Evolutionary conservation across 768 basidiomycete species (phyloP).

Genomic region (Infundibulicybe gibba): DNA sequence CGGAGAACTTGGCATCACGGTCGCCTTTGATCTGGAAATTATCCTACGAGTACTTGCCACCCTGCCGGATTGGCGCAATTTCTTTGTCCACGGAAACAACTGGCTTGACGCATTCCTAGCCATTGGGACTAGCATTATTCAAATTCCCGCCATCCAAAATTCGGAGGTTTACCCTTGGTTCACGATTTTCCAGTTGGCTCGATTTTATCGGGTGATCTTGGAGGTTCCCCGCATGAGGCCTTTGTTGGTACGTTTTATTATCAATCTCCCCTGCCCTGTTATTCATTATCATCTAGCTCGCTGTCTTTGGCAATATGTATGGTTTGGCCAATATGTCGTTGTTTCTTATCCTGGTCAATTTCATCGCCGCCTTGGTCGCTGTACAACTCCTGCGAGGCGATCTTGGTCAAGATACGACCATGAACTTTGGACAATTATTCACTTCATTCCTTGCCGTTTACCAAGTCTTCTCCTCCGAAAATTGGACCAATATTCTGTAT

Average conservation of each 20-base stretch:
- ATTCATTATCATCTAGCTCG: slow-evolving; percentile 43
- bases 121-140: slow-evolving; percentile 71
- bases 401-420: slow-evolving; percentile 41
- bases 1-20: slow-evolving; percentile 73
- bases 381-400: slow-evolving; percentile 88
- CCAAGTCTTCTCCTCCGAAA: slow-evolving; percentile 89
- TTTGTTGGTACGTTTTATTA: slow-evolving; percentile 56
- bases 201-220: slow-evolving; percentile 92
- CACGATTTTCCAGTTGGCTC: slow-evolving; percentile 77
- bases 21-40: slow-evolving; percentile 89
- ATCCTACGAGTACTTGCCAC: slow-evolving; percentile 64
- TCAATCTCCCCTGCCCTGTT: slow-evolving; percentile 3
- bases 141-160: slow-evolving; percentile 72
- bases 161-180: slow-evolving; percentile 82
- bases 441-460: slow-evolving; percentile 87
- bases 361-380: slow-evolving; percentile 77
- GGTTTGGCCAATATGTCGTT: slow-evolving; percentile 89
- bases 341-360: slow-evolving; percentile 86
- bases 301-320: slow-evolving; percentile 89
- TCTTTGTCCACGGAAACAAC: slow-evolving; percentile 65
- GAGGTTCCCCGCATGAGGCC: slow-evolving; percentile 89
- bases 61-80: slow-evolving; percentile 80
- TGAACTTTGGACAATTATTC: slow-evolving; percentile 82
- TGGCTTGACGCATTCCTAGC: slow-evolving; percentile 77
- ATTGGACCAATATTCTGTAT: slow-evolving; percentile 85